Conservation (phyloP, 176 grass and related monocot genomes). For the Avena insularis region DNA sequence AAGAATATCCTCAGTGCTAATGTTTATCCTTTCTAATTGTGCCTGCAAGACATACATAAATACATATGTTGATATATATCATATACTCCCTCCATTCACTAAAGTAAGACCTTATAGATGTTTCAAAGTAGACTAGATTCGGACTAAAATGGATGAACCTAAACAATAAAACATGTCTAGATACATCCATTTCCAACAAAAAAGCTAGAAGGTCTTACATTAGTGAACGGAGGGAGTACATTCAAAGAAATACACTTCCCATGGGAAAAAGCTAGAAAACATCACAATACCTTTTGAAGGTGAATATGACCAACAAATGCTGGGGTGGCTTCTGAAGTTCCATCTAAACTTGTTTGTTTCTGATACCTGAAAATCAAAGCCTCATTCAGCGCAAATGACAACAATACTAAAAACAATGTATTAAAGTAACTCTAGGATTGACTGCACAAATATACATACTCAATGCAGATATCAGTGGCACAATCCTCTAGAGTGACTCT, state of each 20-base stretch:
- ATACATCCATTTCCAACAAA: no score
- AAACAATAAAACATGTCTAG: no score
- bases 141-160: no score
- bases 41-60: constrained; percentile 53
- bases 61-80: background rate
- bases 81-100: no score
- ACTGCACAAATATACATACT: constrained; percentile 61
- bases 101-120: no score
- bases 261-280: constrained; percentile 20
- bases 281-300: constrained; percentile 70
- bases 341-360: constrained; percentile 61
- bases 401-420: constrained; percentile 23
- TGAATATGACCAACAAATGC: constrained; percentile 89
- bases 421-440: constrained; percentile 8
- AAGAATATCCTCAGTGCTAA: constrained; percentile 68
- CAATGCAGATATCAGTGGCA: constrained; percentile 72
- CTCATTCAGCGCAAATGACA: constrained; percentile 7
- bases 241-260: constrained; percentile 23
- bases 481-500: constrained; percentile 82
- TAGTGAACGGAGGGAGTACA: background rate
- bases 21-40: constrained; percentile 70
- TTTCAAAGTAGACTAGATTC: no score
- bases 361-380: constrained; percentile 64
- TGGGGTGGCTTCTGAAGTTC: constrained; percentile 57
- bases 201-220: no score